Conservation (phyloP, 2,329 filamentous ascomycete genomes). For the Diaporthe longicolla region DNA sequence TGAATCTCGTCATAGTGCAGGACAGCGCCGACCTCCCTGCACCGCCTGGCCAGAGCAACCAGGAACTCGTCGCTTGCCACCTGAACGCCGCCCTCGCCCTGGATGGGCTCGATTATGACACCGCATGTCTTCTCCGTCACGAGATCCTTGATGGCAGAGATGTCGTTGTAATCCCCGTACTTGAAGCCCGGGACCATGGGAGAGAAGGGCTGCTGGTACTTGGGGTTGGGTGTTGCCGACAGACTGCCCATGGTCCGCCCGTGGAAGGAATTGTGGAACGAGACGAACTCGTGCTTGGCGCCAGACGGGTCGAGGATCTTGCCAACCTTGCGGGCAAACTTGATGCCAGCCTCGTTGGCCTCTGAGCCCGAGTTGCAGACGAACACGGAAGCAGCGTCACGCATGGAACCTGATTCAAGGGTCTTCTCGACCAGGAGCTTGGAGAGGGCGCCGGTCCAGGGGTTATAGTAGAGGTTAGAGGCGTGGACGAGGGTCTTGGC, state of each 20-base stretch:
- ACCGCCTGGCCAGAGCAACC: constrained; percentile 84
- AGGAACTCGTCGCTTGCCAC: constrained; percentile 88
- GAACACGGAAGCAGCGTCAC: constrained; percentile 84
- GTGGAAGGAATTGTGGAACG: constrained; percentile 94
- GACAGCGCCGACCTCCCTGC: constrained; percentile 88
- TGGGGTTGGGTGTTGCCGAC: constrained; percentile 97
- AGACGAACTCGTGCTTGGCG: constrained; percentile 86
- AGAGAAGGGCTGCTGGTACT: constrained; percentile 95
- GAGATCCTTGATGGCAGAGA: constrained; percentile 77
- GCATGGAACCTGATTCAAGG: constrained; percentile 83
- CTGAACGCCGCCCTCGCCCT: constrained; percentile 95
- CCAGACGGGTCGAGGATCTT: constrained; percentile 80
- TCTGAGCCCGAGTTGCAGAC: constrained; percentile 97
- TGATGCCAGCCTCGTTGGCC: constrained; percentile 97
- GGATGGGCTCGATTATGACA: constrained; percentile 96
- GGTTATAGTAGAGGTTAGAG: constrained; percentile 97
- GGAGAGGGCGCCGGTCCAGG: constrained; percentile 92
- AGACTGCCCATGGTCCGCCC: constrained; percentile 95
- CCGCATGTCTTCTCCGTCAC: constrained; percentile 91
- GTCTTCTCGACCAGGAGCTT: constrained; percentile 89
- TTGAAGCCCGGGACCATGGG: constrained; percentile 96
- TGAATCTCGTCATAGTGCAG: constrained; percentile 98
- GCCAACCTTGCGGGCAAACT: constrained; percentile 94
- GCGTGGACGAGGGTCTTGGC: constrained; percentile 86
- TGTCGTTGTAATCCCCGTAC: constrained; percentile 89